These are phyloP conservation scores for Sphaerosporella brunnea DNA, from an alignment of 495 filamentous ascomycete genomes.

Conservation along the genomic window DNA sequence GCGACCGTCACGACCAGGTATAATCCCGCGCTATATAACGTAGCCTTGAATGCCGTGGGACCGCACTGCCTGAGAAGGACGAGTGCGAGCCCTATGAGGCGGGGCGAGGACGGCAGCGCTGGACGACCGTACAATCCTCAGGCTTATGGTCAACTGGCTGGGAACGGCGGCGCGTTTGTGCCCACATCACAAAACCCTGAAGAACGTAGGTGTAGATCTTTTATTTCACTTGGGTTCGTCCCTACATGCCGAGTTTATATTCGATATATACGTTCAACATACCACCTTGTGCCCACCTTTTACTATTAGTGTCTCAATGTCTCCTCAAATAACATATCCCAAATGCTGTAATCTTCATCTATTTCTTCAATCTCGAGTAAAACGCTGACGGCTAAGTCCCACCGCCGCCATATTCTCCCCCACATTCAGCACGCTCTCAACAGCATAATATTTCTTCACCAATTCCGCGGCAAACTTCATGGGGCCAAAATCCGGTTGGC, in stretches of 20 bases:
- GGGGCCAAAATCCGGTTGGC: conserved; percentile 13
- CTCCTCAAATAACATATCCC: no score
- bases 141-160: conserved; percentile 19
- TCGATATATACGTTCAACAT: no score
- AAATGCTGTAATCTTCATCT: no score
- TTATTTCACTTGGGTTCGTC: no score
- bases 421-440: conserved; percentile 8
- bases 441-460: conserved; percentile 11
- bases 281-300: no score
- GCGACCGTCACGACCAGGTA: not conserved
- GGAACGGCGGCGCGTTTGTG: conserved; percentile 20
- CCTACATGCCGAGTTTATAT: no score
- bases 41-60: not conserved
- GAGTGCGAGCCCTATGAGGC: conserved; percentile 22
- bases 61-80: conserved; percentile 12
- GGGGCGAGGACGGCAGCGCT: conserved; percentile 8
- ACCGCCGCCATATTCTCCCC: conserved; percentile 22
- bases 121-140: conserved; percentile 22
- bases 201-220: no score
- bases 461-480: conserved; percentile 20
- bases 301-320: no score
- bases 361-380: no score
- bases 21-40: conserved; percentile 4
- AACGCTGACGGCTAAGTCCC: conserved; percentile 10
- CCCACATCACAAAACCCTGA: no score